A percentile compares a stretch with the other conserved stretches of the same genome.
Conservation (phyloP, 1,284 basidiomycete genomes). For the Pseudozyma flocculosa region DNA sequence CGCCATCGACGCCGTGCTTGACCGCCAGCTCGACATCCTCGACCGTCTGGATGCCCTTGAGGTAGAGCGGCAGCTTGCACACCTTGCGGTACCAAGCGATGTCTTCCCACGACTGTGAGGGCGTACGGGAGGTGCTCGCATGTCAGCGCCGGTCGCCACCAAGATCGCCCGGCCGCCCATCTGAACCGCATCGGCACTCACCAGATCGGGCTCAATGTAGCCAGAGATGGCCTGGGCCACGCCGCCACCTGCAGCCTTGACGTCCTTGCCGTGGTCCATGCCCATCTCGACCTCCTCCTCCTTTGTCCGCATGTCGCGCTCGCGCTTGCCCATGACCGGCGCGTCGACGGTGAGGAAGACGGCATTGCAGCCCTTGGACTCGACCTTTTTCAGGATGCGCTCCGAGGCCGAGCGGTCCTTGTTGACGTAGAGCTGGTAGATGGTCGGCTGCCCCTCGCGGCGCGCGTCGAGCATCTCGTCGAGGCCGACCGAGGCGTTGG, state of each 20-base stretch:
- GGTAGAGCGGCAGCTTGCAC: constrained; percentile 76
- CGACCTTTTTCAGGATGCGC: constrained; percentile 72
- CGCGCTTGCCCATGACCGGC: constrained; percentile 78
- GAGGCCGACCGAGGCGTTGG: constrained; percentile 77
- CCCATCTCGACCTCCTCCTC: constrained; percentile 58
- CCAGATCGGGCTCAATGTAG: constrained; percentile 62
- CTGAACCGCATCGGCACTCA: constrained; percentile 55
- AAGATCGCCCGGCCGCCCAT: too few relatives aligned
- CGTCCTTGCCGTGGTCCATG: constrained; percentile 25
- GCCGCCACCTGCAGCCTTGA: constrained; percentile 43
- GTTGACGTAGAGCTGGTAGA: constrained; percentile 75
- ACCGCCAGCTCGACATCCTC: constrained; percentile 70
- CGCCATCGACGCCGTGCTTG: constrained; percentile 63
- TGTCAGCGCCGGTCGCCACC: too few relatives aligned
- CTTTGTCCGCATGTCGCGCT: constrained; percentile 67
- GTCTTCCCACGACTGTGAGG: constrained; percentile 60
- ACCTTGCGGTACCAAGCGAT: constrained; percentile 75
- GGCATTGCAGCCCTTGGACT: constrained; percentile 71
- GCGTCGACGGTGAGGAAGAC: constrained; percentile 91
- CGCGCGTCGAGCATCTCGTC: constrained; percentile 69
- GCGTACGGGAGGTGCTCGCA: too few relatives aligned
- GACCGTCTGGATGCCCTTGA: constrained; percentile 70
- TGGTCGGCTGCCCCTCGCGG: constrained; percentile 63
- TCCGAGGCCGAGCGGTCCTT: constrained; percentile 70
- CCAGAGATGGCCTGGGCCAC: constrained; percentile 62